Conservation (phyloP, 306 rosid genomes). For the Cicer arietinum region DNA sequence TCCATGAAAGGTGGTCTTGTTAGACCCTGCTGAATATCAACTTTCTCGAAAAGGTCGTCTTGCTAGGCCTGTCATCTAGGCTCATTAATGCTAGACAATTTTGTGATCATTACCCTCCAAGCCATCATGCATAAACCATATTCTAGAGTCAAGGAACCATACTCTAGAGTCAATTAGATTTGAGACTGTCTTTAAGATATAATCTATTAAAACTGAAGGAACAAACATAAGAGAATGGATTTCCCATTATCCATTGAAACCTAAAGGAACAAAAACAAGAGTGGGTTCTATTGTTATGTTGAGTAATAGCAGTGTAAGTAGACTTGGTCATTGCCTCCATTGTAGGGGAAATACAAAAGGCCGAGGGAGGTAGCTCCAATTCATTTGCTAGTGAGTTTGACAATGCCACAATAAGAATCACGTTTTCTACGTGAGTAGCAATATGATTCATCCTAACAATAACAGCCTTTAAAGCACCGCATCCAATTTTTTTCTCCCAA, state of each 20-base stretch:
- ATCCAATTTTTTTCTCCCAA: slow-evolving; percentile 86
- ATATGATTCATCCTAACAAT: slow-evolving; percentile 92
- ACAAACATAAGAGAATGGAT: no score
- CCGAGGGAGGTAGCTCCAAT: slow-evolving; percentile 95
- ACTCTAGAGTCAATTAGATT: no score
- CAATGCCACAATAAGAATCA: slow-evolving; percentile 90
- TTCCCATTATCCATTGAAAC: slow-evolving; percentile 1
- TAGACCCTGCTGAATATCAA: no score
- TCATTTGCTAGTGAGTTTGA: slow-evolving; percentile 98
- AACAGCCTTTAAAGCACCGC: slow-evolving; percentile 74
- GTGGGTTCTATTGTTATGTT: slow-evolving; percentile 93
- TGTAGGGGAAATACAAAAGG: slow-evolving; percentile 86
- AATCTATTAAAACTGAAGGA: no score
- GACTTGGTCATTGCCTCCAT: slow-evolving; percentile 97
- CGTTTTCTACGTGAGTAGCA: slow-evolving; percentile 83
- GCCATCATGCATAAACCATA: no score
- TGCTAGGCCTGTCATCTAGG: no score
- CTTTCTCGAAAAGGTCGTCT: no score
- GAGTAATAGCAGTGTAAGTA: slow-evolving; percentile 83
- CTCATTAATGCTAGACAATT: no score
- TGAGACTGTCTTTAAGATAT: no score
- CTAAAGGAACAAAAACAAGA: slow-evolving; percentile 83
- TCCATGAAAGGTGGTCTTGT: no score
- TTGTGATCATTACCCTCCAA: no score
- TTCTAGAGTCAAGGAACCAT: no score